Percentiles rank a stretch among this genome's conserved stretches.
Evolutionary conservation across 2,329 filamentous ascomycete genomes (phyloP).

Genomic region (Fusarium secorum): DNA sequence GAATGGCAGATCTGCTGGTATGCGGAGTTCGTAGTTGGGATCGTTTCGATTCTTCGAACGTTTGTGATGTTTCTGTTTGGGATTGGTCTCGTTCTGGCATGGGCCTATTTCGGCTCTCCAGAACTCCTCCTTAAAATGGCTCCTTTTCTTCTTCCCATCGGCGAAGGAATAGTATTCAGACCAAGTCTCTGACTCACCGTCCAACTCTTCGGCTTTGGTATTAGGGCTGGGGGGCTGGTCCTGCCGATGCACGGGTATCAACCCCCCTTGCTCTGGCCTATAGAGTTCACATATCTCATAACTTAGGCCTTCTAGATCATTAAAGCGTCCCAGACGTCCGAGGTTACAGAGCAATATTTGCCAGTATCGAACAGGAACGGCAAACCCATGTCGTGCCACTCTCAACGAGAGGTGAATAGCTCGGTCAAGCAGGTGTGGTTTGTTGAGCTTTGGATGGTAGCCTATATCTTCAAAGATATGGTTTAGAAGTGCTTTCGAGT

Average conservation of each 20-base stretch:
- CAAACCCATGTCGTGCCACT: slow-evolving; percentile 44
- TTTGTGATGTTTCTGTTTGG: background rate
- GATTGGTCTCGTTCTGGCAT: background rate
- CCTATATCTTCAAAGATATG: slow-evolving; percentile 41
- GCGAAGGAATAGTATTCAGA: slow-evolving; percentile 4
- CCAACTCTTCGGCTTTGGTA: background rate
- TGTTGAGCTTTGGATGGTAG: slow-evolving; percentile 38
- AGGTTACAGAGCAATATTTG: slow-evolving; percentile 54
- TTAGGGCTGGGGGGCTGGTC: slow-evolving; percentile 50
- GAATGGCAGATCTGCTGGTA: slow-evolving; percentile 53
- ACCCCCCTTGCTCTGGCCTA: slow-evolving; percentile 38
- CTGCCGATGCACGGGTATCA: slow-evolving; percentile 54
- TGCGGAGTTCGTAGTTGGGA: slow-evolving; percentile 31
- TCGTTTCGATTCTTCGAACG: background rate
- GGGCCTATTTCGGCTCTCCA: slow-evolving; percentile 37
- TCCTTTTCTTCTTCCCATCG: slow-evolving; percentile 13
- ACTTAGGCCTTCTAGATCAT: slow-evolving; percentile 55
- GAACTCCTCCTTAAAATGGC: slow-evolving; percentile 35
- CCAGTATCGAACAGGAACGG: slow-evolving; percentile 52
- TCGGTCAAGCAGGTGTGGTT: slow-evolving; percentile 39
- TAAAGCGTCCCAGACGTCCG: slow-evolving; percentile 53
- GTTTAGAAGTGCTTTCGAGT: slow-evolving; percentile 40
- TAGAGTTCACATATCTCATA: slow-evolving; percentile 54
- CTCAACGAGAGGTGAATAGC: slow-evolving; percentile 44
- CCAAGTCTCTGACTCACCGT: slow-evolving; percentile 1